Base-by-base conservation (phyloP, 192 early-diverging fungal genomes). In the Rhizophagus sp. region DNA sequence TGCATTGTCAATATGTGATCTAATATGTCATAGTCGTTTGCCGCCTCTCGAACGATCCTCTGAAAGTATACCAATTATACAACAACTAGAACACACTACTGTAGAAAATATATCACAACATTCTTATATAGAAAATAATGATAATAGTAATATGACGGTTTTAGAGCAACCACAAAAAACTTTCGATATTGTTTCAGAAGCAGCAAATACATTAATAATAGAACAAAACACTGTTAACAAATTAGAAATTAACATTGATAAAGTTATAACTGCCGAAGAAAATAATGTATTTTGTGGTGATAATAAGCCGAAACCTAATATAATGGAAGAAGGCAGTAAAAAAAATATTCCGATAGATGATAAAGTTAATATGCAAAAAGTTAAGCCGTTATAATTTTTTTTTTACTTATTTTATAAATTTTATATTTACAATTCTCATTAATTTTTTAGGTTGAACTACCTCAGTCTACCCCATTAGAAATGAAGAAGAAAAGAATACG, bases 1-100 rank as follows among this genome's bases (percentile, higher is more conserved):
- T 41, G 87, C 85, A 2, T 80, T 90, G 71, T 82, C 84, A 0
- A 83, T 88, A 49, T 91, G 89, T 80, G 89, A 91, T 72, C 62
- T 91, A 41, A 85, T 91, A 24, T 82, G 83, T 70, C 89, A 91
- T 70, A 78, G 79, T 70, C 82, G 88, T 19, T 62, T 91, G 73
- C 89, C 89, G 74, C 88, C 89, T 39, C 82, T 89, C 77, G 81
- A 83, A 52, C 76, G 62, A 65, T 67, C 41, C 34, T 9, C n/a
- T 30, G 17, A 24, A 27, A 25, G 25, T n/a, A 44, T 6, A 44
- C 41, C 12, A 19, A 30, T 41, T 4, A 12, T 7, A 30, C 13
- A 41, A n/a, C 27, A 71, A 71, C 65, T 22, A 41, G 4, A 13
- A 12, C 39, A n/a, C 3, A 41, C 22, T 44, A 19, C n/a, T 19